Base-by-base conservation (phyloP, 495 filamentous ascomycete species). In the Penicillium odoratum region DNA sequence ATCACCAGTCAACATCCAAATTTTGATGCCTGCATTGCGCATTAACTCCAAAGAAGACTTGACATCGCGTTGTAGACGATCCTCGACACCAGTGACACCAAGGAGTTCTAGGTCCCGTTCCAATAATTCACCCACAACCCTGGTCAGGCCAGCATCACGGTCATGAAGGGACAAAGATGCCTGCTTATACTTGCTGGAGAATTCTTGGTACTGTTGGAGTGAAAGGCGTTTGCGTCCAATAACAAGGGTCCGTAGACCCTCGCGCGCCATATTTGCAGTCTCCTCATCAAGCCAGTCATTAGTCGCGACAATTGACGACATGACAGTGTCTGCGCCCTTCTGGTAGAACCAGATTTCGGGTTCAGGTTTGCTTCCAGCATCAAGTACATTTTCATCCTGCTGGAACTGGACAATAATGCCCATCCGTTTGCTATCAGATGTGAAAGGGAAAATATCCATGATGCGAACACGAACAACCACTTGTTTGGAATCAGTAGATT, bases 281-380 rank as follows among this genome's bases (percentile, higher is more conserved):
- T 99, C 95, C 66, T 99, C 95, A 56, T 98, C 95, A 3, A 99
- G 83, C 95, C 95, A 99, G 77, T 98, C 94, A 66, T 97, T 97
- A 11, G 91, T 82, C 13, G 87, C 89, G 29, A 99, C 95, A 59
- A 99, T 98, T 11, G 88, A 81, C 15, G 85, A 80, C 95, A 99
- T 99, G 45, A 98, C 92, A 0, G 95, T 98, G 69, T 99, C 95
- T 7, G 95, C 95, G 28, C 95, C 95, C 70, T 99, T 99, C 60
- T 99, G 92, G 65, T 92, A 99, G 72, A 99, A 99, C 91, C 94
- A 98, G 25, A 97, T 92, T 64, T 97, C 93, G 29, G 84, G 81
- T 36, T 75, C 77, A 10, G 75, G 69, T 13, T 78, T 75, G 33
- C 34, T 34, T 1, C 59, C 53, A 1, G 69, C 63, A 6, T 69